Base-by-base conservation (phyloP, 768 basidiomycete genomes). In the Thelephora aurantiotincta region DNA sequence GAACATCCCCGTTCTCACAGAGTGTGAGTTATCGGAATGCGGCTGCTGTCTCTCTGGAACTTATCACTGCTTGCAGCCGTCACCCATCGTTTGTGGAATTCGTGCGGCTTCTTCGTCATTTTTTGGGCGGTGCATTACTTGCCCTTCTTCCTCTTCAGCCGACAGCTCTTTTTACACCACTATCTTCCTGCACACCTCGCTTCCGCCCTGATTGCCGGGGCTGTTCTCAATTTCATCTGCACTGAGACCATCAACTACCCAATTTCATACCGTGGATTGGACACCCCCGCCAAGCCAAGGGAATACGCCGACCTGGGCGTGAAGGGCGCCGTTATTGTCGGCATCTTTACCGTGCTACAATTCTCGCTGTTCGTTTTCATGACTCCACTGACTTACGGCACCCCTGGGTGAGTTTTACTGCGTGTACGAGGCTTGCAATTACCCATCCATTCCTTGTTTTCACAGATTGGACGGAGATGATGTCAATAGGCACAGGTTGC, bases 81-180 rank as follows among this genome's bases (percentile, higher is more conserved):
- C 22, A 89, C 92, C 44, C 92, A 94, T 60, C 82, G 96, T 33
- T 71, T 98, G 11, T 89, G 92, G 79, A 93, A 98, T 60, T 92
- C 91, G 42, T 78, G 87, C 20, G 91, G 94, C 18, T 96, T 97
- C 73, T 98, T 99, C 78, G 65, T 92, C 47, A 68, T 92, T 26
- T 77, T 94, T 20, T 99, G 96, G 96, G 82, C 75, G 11, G 88
- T 87, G 48, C 96, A 99, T 63, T 99, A 96, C 67, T 68, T 84
- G 58, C 96, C 96, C 5, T 99, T 98, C 75, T 99, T 89, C 80
- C 72, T 97, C 22, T 94, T 99, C 90, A 83, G 75, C 58, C 86
- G 96, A 35, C 96, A 99, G 58, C 73, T 93, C 37, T 99, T 99
- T 74, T 69, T 99, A 20, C 96, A 99, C 62, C 93, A 96, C 63